phyloP scores from a whole-genome alignment of 2,329 filamentous ascomycete genomes.

The Cladophialophora psammophila region DNA sequence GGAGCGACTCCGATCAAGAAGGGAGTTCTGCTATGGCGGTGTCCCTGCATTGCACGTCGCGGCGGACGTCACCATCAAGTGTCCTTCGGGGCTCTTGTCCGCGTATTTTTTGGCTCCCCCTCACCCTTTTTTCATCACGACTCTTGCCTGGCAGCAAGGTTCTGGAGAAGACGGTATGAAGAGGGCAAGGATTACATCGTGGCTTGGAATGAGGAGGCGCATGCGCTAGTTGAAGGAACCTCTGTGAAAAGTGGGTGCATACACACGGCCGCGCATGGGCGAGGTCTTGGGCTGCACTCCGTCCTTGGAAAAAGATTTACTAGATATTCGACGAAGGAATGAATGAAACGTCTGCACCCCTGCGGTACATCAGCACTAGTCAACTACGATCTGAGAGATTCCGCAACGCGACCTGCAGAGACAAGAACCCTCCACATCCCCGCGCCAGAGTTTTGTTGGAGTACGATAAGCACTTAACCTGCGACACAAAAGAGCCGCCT shows the following conservation, averaged over 20 bases:
- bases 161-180: conserved; percentile 40
- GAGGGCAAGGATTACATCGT: too few relatives aligned
- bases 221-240: neutral
- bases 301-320: neutral
- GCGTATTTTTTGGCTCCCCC: conserved; percentile 42
- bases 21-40: conserved; percentile 30
- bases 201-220: neutral
- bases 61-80: conserved; percentile 38
- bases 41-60: conserved; percentile 42
- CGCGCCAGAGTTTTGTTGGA: neutral
- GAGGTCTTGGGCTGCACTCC: neutral
- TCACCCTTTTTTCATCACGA: conserved; percentile 39
- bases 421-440: neutral
- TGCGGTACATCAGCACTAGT: neutral
- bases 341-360: neutral
- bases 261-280: neutral
- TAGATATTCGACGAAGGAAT: neutral
- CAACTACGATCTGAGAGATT: neutral
- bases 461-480: neutral
- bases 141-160: conserved; percentile 35
- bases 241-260: neutral
- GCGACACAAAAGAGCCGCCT: neutral
- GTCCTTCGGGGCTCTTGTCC: conserved; percentile 41
- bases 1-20: conserved; percentile 39
- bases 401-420: neutral